Evolutionary conservation across 75 land plant genomes (phyloP).

Genomic region (Adiantum capillusveneris): DNA sequence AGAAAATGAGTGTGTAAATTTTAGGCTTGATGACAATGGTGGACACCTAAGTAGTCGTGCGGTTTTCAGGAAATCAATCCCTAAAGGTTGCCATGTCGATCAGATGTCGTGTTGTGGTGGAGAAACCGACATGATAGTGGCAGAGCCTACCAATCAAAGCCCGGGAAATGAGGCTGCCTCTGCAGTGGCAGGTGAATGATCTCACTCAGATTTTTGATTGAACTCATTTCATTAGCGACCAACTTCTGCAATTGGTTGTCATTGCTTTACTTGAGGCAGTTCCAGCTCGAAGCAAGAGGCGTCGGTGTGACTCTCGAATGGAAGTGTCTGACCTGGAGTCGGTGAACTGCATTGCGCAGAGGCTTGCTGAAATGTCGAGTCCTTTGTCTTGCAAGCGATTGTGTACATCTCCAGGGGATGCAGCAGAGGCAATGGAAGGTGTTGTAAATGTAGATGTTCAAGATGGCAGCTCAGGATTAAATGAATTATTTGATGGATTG

Average conservation of each 20-base stretch:
- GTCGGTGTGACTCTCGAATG: slow-evolving; percentile 14
- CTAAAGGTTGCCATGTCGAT: too few relatives aligned
- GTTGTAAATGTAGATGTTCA: not conserved
- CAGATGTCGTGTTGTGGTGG: too few relatives aligned
- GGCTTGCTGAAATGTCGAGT: slow-evolving; percentile 23
- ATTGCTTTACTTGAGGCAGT: slow-evolving; percentile 6
- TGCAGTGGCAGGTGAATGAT: too few relatives aligned
- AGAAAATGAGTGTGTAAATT: not conserved
- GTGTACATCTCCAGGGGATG: slow-evolving; percentile 6
- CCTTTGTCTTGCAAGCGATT: slow-evolving; percentile 19
- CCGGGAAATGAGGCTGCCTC: too few relatives aligned
- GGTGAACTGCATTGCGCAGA: slow-evolving; percentile 21
- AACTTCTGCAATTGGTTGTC: not conserved
- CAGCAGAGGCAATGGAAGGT: not conserved
- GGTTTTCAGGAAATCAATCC: not conserved
- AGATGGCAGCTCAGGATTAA: not conserved
- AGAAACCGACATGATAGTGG: too few relatives aligned
- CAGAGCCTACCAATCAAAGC: too few relatives aligned
- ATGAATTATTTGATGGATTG: not conserved
- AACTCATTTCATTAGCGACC: not conserved
- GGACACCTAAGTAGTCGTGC: not conserved
- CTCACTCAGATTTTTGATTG: too few relatives aligned
- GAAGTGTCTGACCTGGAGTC: slow-evolving; percentile 26
- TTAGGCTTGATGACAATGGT: not conserved
- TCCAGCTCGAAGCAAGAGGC: slow-evolving; percentile 20